Base-by-base conservation (phyloP, 2,329 filamentous ascomycete genomes). In the Fusarium concolor region DNA sequence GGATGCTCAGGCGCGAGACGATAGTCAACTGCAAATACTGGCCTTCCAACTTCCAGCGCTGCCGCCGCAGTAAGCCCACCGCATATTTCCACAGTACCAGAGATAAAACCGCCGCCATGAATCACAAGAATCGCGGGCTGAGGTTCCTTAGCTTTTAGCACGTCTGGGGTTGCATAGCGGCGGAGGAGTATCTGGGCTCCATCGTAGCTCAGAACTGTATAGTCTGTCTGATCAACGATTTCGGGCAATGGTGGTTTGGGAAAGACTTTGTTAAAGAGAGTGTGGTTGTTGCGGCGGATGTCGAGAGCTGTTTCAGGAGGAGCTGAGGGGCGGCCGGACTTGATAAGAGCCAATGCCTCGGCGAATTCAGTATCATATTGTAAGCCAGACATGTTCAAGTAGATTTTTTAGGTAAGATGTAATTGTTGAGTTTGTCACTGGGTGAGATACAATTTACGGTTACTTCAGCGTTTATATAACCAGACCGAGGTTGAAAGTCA, bases 1-100 rank as follows among this genome's bases (percentile, higher is more conserved):
- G 47, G 65, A 31, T 68, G 24, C 49, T 74, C 67, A 3, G 68
- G 71, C 11, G 71, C 67, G 26, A 72, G 60, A 4, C 70, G 71
- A 22, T 72, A 74, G 12, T 59, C 65, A 31, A 74, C 46, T 4
- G 56, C 65, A 52, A 74, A 74, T 3, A 71, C 31, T 4, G 65
- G 60, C 10, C 62, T 68, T 3, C 47, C 56, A 1, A 24, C 42
- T 8, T 39, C 44, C 11, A 71, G 37, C 2, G 50, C 60, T 17
- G 39, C 39, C 10, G 35, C 42, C 8, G 57, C 55, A 4, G 51
- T 46, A 1, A 63, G 7, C 6, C 70, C 68, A 6, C 37, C 46
- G 4, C 47, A 57, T 2, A 38, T 26, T 1, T 68, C 66, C 4
- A 70, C 50, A 3, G 17, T 53, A 2, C 57, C 68, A 0, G 63